phyloP scores from a whole-genome alignment of 305 asterid genomes.

The Caryopteris hybrid region DNA sequence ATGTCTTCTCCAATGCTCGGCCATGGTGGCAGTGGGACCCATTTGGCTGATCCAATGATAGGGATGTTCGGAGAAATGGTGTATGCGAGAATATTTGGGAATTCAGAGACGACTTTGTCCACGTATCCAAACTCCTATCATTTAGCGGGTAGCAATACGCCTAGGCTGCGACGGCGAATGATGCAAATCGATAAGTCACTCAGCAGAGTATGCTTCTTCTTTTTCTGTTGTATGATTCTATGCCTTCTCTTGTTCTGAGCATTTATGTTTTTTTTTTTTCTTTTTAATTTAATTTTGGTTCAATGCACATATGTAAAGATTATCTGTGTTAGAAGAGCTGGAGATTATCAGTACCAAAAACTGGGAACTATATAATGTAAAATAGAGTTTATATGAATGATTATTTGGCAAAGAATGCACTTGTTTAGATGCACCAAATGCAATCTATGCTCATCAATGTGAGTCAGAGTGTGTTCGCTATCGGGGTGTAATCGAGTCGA shows the following conservation, averaged over 20 bases:
- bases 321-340: neutral
- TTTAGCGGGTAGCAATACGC: conserved; percentile 31
- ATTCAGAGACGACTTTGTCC: conserved; percentile 37
- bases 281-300: neutral
- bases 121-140: conserved; percentile 45
- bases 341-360: neutral
- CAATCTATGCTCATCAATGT: too few relatives aligned
- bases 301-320: conserved; percentile 17
- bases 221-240: conserved; percentile 56
- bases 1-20: conserved; percentile 23
- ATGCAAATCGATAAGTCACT: conserved; percentile 57
- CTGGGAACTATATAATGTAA: neutral
- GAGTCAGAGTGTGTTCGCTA: too few relatives aligned
- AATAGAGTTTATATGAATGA: neutral
- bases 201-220: conserved; percentile 62
- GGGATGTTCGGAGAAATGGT: conserved; percentile 75
- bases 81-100: conserved; percentile 55
- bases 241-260: conserved; percentile 63
- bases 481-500: too few relatives aligned
- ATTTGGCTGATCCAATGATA: conserved; percentile 38
- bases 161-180: conserved; percentile 52
- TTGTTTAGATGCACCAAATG: too few relatives aligned
- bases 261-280: neutral
- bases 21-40: conserved; percentile 20
- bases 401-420: neutral